Evolutionary conservation across 805 yeast genomes (phyloP).

Genomic region (Saturnispora sanitii): DNA sequence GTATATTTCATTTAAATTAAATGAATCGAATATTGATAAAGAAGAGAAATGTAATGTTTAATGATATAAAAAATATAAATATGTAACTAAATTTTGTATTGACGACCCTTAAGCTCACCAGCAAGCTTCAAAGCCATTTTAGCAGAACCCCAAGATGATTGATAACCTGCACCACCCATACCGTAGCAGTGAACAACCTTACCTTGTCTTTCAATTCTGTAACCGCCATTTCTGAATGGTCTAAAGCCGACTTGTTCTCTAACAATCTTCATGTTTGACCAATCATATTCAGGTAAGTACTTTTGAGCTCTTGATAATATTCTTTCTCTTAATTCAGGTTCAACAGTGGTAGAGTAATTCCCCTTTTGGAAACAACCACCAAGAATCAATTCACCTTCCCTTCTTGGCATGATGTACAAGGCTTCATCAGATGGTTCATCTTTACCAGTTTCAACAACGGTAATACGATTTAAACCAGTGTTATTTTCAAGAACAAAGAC

Average conservation of each 20-base stretch:
- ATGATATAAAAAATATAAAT: too few species aligned
- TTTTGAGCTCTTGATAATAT: conserved; percentile 36
- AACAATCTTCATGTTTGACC: conserved; percentile 34
- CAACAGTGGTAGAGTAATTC: conserved; percentile 23
- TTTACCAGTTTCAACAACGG: conserved; percentile 73
- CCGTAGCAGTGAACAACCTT: conserved; percentile 47
- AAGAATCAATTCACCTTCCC: conserved; percentile 62
- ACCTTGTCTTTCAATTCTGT: conserved; percentile 37
- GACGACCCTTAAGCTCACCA: conserved; percentile 4
- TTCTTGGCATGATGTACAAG: conserved; percentile 57
- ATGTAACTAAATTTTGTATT: conserved; percentile 4
- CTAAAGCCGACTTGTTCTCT: conserved; percentile 54
- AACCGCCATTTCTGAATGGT: conserved; percentile 56
- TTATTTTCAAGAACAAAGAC: conserved; percentile 58
- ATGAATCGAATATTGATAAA: too few species aligned
- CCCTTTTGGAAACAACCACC: conserved; percentile 35
- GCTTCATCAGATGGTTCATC: conserved; percentile 31
- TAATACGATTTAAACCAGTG: conserved; percentile 91
- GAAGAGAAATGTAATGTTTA: too few species aligned
- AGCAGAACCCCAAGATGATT: conserved; percentile 55
- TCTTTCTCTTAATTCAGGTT: conserved; percentile 37
- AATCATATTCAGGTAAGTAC: conserved; percentile 31
- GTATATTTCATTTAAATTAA: too few species aligned
- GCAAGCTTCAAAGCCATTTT: conserved; percentile 26
- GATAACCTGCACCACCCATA: conserved; percentile 36